These are phyloP conservation scores for Auricularia sp. DNA, from an alignment of 768 basidiomycete genomes.

Conservation along the genomic window DNA sequence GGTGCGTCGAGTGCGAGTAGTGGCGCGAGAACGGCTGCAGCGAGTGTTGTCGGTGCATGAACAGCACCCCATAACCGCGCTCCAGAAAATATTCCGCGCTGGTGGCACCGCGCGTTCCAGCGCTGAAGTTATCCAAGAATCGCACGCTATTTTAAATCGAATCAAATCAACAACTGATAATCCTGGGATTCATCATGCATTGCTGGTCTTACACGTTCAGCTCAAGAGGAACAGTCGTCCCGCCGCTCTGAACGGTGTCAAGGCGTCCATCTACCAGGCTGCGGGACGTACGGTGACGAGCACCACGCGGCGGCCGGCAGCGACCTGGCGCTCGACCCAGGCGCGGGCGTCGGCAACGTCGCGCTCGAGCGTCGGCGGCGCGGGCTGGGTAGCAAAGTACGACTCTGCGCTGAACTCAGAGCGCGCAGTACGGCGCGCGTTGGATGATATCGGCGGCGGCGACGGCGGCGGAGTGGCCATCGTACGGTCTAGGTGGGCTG, in stretches of 20 bases:
- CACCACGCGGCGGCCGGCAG: constrained; percentile 65
- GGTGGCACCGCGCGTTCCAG: constrained; percentile 92
- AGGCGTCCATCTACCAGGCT: background rate
- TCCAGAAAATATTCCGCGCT: constrained; percentile 97
- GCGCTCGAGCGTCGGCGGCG: constrained; percentile 61
- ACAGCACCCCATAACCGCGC: constrained; percentile 93
- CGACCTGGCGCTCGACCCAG: constrained; percentile 63
- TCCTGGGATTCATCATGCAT: no score
- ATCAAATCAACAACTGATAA: no score
- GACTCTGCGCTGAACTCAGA: constrained; percentile 67
- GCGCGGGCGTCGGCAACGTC: constrained; percentile 53
- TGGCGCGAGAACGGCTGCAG: constrained; percentile 95
- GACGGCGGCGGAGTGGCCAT: background rate
- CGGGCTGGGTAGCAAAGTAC: constrained; percentile 83
- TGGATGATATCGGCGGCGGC: background rate
- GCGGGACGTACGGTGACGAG: constrained; percentile 73
- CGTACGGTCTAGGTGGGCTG: no score
- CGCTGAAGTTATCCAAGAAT: constrained; percentile 97
- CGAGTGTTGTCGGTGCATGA: constrained; percentile 97
- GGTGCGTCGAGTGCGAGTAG: constrained; percentile 96
- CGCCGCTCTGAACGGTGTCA: constrained; percentile 63
- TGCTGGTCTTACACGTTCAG: constrained; percentile 83
- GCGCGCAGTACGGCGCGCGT: background rate
- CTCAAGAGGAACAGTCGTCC: constrained; percentile 95
- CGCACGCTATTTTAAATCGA: constrained; percentile 61